phyloP scores from a whole-genome alignment of 139 green algal genomes.

The Astrephomene gubernaculifera region DNA sequence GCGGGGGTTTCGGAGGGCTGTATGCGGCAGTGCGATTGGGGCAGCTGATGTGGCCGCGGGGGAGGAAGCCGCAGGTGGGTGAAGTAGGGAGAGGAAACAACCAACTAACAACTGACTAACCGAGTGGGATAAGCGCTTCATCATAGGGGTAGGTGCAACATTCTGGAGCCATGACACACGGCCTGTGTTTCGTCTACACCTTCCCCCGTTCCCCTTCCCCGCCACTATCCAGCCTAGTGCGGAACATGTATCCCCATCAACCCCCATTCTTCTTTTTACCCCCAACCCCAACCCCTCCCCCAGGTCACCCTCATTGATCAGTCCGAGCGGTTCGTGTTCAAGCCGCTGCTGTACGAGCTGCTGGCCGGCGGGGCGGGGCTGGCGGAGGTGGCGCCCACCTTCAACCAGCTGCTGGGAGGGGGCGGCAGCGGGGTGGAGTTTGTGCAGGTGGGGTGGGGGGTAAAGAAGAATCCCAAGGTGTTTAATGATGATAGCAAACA shows the following conservation, averaged over 20 bases:
- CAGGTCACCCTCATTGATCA: constrained; percentile 95
- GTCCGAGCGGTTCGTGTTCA: constrained; percentile 97
- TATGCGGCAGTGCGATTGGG: constrained; percentile 96
- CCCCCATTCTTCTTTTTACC: background rate
- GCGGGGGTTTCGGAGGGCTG: constrained; percentile 97
- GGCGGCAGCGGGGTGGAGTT: background rate
- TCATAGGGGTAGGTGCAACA: too few relatives aligned
- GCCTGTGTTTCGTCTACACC: too few relatives aligned
- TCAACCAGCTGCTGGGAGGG: constrained; percentile 85
- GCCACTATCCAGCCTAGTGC: too few relatives aligned
- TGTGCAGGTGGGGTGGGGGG: background rate
- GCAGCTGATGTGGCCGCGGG: constrained; percentile 88
- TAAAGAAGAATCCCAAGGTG: background rate
- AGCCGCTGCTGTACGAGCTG: constrained; percentile 99
- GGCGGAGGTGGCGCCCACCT: constrained; percentile 93
- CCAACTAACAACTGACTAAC: too few relatives aligned
- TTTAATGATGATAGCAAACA: background rate
- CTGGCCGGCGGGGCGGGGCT: constrained; percentile 78
- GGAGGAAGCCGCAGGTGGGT: constrained; percentile 82
- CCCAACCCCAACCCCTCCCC: background rate
- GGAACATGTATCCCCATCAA: too few relatives aligned
- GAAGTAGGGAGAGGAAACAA: background rate
- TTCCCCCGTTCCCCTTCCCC: too few relatives aligned
- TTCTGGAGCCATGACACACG: too few relatives aligned
- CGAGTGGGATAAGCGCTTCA: too few relatives aligned